Conservation (phyloP, 2,329 filamentous ascomycete genomes). For the Aspergillus ochraceoroseus region DNA sequence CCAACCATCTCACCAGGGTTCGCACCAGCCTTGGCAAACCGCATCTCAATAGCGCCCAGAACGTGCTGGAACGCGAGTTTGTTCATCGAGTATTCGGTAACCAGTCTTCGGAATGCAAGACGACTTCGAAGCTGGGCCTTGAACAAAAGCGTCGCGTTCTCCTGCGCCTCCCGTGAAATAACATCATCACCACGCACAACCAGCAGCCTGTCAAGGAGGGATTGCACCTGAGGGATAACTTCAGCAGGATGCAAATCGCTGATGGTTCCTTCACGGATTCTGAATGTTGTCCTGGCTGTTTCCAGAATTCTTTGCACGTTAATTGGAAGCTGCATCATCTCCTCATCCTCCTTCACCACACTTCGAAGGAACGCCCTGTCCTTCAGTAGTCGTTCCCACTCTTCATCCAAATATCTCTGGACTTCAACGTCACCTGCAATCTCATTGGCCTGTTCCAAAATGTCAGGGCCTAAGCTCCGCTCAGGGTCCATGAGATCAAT, state of each 20-base stretch:
- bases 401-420: slow-evolving; percentile 79
- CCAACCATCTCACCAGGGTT: slow-evolving; percentile 98
- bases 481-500: slow-evolving; percentile 77
- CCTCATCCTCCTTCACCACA: slow-evolving; percentile 71
- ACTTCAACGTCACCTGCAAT: slow-evolving; percentile 82
- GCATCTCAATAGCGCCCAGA: slow-evolving; percentile 80
- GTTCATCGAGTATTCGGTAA: slow-evolving; percentile 77
- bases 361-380: slow-evolving; percentile 71
- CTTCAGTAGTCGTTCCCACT: slow-evolving; percentile 72
- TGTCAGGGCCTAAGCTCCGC: slow-evolving; percentile 59
- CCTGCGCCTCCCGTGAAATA: slow-evolving; percentile 79
- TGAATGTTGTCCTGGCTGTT: slow-evolving; percentile 83
- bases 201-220: slow-evolving; percentile 69
- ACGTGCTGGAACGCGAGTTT: slow-evolving; percentile 91
- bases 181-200: slow-evolving; percentile 81
- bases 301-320: slow-evolving; percentile 90
- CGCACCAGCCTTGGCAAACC: slow-evolving; percentile 80
- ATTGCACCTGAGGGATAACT: slow-evolving; percentile 73
- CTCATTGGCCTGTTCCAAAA: slow-evolving; percentile 80
- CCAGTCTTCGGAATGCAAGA: slow-evolving; percentile 87
- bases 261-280: slow-evolving; percentile 75
- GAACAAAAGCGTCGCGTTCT: slow-evolving; percentile 83
- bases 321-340: slow-evolving; percentile 84
- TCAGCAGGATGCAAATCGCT: slow-evolving; percentile 87
- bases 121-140: slow-evolving; percentile 86